Evolutionary conservation across 139 green algal species (phyloP), one percentile per base, ranked within the genome.

Genomic region (Coelastrella sp.): DNA sequence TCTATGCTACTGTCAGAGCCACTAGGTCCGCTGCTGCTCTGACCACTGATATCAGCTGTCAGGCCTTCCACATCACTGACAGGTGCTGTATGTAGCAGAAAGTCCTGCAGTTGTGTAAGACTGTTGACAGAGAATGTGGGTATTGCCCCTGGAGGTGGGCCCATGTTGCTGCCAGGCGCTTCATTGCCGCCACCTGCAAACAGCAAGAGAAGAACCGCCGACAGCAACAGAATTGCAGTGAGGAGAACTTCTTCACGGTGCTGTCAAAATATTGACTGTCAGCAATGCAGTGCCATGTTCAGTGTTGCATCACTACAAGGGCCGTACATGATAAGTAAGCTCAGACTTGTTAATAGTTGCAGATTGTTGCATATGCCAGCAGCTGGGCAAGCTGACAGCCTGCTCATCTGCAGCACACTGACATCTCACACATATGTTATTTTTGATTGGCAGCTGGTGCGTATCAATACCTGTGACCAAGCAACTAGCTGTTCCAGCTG

Each of bases 401-500:
- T 49, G 35, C 35, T 49, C 35, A 49, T 49, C 1, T 49, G 35
- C 35, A 49, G 35, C 35, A 5, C 35, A 49, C 35, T 49, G 35
- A 5, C 35, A 49, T 49, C 35, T 49, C 35, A 49, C 35, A 49
- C 35, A 49, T 49, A 3, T 3, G 35, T 49, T 49, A 49, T 49
- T 1, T 49, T 49, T 49, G 35, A 49, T 49, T 49, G 35, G 35
- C 35, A 49, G 35, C 35, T 49, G 35, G 3, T 49, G 35, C 35
- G 35, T 49, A 49, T 49, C 4, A 8, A 27, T 49, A 25, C 93
- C 91, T 82, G 90, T 76, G 12, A 91, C 83, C 56, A 96, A 90
- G 90, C 95, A 97, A 6, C 93, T 95, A 17, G 95, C 95, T 4
- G 95, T 95, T 63, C 96, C 96, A 6, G 93, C 93, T 4, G 95